These are phyloP conservation scores for Neofusicoccum umdonicola DNA, from an alignment of 2,329 filamentous ascomycete species.

Conservation along the genomic window DNA sequence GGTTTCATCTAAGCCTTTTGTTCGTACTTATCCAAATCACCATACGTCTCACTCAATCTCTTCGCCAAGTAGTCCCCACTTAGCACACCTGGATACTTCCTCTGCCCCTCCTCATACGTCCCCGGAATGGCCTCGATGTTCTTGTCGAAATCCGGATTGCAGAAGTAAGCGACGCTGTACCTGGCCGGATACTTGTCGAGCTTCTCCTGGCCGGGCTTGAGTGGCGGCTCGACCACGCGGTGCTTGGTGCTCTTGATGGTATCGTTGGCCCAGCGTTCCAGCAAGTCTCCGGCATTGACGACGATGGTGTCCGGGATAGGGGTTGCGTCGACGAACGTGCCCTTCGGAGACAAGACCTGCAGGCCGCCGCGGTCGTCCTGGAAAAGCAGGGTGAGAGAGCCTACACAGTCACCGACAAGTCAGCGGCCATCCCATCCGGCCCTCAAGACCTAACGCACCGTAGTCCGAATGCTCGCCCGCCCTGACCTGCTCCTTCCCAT, in stretches of 20 bases:
- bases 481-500: conserved; percentile 69
- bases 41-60: conserved; percentile 70
- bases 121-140: conserved; percentile 79
- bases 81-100: conserved; percentile 73
- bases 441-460: conserved; percentile 29
- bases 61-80: conserved; percentile 79
- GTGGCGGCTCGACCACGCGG: conserved; percentile 81
- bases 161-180: conserved; percentile 92
- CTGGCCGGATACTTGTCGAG: conserved; percentile 61
- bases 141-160: conserved; percentile 76
- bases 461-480: conserved; percentile 76
- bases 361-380: conserved; percentile 23
- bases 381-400: conserved; percentile 52
- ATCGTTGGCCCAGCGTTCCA: conserved; percentile 88
- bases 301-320: conserved; percentile 81
- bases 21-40: conserved; percentile 9
- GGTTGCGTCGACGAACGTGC: conserved; percentile 76
- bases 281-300: conserved; percentile 82
- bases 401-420: conserved; percentile 20
- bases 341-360: conserved; percentile 64
- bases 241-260: conserved; percentile 88
- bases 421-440: neutral
- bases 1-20: neutral
- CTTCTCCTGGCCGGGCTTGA: conserved; percentile 43
- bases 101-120: conserved; percentile 67